phyloP scores from a whole-genome alignment of 2,329 filamentous ascomycete genomes.

The Penicillium vulpinum region DNA sequence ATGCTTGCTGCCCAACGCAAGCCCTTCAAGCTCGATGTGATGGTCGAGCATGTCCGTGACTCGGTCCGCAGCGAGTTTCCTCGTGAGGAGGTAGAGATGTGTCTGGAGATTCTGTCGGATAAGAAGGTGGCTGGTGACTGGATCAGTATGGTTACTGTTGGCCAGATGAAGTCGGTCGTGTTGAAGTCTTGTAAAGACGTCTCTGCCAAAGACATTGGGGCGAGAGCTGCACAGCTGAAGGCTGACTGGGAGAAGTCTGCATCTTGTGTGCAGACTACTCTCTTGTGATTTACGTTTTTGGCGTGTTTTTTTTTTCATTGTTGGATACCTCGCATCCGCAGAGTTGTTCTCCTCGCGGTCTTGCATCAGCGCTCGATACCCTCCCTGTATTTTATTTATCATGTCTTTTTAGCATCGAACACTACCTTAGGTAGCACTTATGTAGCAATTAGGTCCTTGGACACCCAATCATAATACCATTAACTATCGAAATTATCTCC shows the following conservation, averaged over 20 bases:
- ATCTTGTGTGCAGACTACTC: conserved; percentile 11
- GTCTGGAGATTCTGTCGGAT: conserved; percentile 49
- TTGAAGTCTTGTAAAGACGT: conserved; percentile 44
- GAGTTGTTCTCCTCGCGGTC: conserved; percentile 27
- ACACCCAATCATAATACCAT: conserved; percentile 16
- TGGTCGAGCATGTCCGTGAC: conserved; percentile 67
- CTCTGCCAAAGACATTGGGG: conserved; percentile 38
- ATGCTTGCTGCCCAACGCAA: conserved; percentile 51
- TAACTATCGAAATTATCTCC: background rate
- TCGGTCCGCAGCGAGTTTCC: conserved; percentile 58
- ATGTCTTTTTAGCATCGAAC: conserved; percentile 15
- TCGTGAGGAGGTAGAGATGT: conserved; percentile 49
- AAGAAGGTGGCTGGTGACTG: conserved; percentile 52
- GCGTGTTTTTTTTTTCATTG: conserved; percentile 15
- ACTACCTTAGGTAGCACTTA: conserved; percentile 9
- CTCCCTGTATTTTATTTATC: conserved; percentile 26
- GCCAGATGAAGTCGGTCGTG: conserved; percentile 48
- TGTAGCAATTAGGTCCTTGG: conserved; percentile 23
- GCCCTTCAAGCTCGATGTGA: conserved; percentile 64
- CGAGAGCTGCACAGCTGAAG: conserved; percentile 33
- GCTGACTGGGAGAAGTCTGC: conserved; percentile 27
- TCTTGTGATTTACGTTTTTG: conserved; percentile 11
- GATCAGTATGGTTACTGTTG: conserved; percentile 51
- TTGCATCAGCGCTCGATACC: conserved; percentile 32
- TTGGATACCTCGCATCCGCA: conserved; percentile 24